Evolutionary conservation across 1,139 yeast species (phyloP).

Genomic region (Debaryomyces coudertii): DNA sequence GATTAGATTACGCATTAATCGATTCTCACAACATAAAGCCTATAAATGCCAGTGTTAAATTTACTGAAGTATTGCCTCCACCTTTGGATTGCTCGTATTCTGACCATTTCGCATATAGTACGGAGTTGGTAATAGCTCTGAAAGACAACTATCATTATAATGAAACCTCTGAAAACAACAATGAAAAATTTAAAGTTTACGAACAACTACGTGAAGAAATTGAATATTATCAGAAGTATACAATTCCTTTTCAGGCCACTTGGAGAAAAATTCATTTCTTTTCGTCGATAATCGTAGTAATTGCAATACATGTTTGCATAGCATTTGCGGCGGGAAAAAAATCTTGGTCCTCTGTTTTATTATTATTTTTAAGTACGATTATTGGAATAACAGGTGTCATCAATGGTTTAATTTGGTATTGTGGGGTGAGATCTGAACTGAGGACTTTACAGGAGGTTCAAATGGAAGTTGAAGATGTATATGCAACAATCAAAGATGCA

Average conservation of each 20-base stretch:
- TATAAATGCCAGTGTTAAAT: constrained; percentile 64
- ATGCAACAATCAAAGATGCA: constrained; percentile 1
- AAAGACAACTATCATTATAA: constrained; percentile 12
- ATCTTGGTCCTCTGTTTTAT: constrained; percentile 62
- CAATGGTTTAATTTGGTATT: constrained; percentile 76
- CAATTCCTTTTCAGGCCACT: constrained; percentile 58
- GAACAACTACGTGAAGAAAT: constrained; percentile 61
- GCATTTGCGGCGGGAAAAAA: constrained; percentile 61
- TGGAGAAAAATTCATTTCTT: constrained; percentile 73
- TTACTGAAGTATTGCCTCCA: constrained; percentile 66
- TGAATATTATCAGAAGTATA: constrained; percentile 54
- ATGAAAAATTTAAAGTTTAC: constrained; percentile 44
- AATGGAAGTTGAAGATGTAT: constrained; percentile 56
- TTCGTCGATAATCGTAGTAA: constrained; percentile 51
- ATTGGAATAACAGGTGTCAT: constrained; percentile 67
- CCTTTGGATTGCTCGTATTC: constrained; percentile 70
- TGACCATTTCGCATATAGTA: constrained; percentile 90
- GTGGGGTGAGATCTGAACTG: constrained; percentile 78
- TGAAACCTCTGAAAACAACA: constrained; percentile 13
- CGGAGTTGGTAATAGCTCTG: constrained; percentile 41
- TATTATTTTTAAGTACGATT: constrained; percentile 54
- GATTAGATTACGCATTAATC: constrained; percentile 87
- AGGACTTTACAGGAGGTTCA: constrained; percentile 76
- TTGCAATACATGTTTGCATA: constrained; percentile 58
- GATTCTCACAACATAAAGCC: constrained; percentile 60